A percentile compares a stretch with the other conserved stretches of the same genome.
Conservation (phyloP, 352 stramenopile genomes). For the Elongisporangium prolatum region DNA sequence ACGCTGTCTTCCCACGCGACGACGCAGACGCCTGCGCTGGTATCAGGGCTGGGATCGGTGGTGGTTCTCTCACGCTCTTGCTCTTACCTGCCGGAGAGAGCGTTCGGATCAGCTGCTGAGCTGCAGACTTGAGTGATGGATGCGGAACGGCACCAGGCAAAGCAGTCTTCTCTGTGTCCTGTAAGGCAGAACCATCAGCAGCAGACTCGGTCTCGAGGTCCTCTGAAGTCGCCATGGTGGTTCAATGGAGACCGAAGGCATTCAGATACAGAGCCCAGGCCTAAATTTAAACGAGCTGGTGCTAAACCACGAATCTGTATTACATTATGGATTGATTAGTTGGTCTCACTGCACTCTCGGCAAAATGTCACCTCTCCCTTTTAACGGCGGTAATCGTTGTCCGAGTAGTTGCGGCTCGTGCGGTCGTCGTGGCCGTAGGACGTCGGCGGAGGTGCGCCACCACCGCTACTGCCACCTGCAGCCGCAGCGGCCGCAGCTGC, state of each 20-base stretch:
- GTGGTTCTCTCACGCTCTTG: no score
- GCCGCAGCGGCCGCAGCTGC: constrained; percentile 8
- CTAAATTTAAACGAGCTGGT: neutral
- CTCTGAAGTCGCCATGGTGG: neutral
- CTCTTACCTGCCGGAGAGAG: no score
- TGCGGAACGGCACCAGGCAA: no score
- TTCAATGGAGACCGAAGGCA: neutral
- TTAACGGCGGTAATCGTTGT: constrained; percentile 38
- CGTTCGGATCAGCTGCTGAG: no score
- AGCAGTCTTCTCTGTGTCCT: no score
- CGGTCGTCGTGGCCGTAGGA: constrained; percentile 52
- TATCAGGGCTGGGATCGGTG: no score
- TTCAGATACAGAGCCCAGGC: neutral
- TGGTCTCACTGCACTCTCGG: neutral
- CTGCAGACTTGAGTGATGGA: no score
- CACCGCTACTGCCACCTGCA: neutral
- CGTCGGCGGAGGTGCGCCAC: constrained; percentile 16
- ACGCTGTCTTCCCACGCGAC: no score
- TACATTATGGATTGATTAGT: constrained; percentile 1
- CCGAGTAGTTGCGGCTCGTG: constrained; percentile 39
- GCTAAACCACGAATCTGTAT: neutral
- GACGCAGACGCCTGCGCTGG: no score
- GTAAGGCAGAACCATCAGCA: no score
- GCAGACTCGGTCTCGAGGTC: no score
- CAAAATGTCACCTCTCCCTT: neutral